These are phyloP conservation scores for Vigna radiata DNA, from an alignment of 306 rosid genomes.

Conservation along the genomic window DNA sequence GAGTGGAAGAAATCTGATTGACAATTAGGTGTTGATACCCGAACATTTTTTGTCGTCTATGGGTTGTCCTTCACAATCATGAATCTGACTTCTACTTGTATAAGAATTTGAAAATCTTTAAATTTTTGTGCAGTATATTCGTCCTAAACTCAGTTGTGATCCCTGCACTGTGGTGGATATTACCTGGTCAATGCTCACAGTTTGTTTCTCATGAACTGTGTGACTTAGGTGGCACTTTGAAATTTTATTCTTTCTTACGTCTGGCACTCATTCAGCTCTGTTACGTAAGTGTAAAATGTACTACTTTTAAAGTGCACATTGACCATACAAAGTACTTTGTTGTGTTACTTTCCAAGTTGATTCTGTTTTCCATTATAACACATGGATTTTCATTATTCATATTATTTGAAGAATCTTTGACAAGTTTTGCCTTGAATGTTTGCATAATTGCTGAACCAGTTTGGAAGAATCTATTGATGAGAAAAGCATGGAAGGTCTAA, in stretches of 20 bases:
- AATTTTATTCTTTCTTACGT: slow-evolving; percentile 76
- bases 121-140: slow-evolving; percentile 65
- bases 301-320: slow-evolving; percentile 9
- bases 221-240: slow-evolving; percentile 53
- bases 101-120: slow-evolving; percentile 37
- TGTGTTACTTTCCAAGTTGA: background rate
- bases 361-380: slow-evolving; percentile 15
- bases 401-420: background rate
- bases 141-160: slow-evolving; percentile 72
- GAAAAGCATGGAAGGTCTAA: slow-evolving; percentile 9
- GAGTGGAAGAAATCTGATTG: slow-evolving; percentile 26
- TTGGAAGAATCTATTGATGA: background rate
- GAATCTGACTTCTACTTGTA: background rate
- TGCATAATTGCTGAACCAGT: background rate
- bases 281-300: slow-evolving; percentile 66
- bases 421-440: slow-evolving; percentile 9
- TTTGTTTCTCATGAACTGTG: slow-evolving; percentile 58
- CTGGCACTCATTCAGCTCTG: slow-evolving; percentile 70
- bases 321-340: background rate
- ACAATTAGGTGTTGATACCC: slow-evolving; percentile 10
- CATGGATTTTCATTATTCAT: slow-evolving; percentile 21
- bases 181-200: slow-evolving; percentile 70
- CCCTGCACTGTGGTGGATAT: slow-evolving; percentile 77
- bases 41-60: background rate
- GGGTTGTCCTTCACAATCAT: slow-evolving; percentile 20